Conservation (phyloP, 1,284 basidiomycete species). For the Cutaneotrichosporon arboriforme region DNA sequence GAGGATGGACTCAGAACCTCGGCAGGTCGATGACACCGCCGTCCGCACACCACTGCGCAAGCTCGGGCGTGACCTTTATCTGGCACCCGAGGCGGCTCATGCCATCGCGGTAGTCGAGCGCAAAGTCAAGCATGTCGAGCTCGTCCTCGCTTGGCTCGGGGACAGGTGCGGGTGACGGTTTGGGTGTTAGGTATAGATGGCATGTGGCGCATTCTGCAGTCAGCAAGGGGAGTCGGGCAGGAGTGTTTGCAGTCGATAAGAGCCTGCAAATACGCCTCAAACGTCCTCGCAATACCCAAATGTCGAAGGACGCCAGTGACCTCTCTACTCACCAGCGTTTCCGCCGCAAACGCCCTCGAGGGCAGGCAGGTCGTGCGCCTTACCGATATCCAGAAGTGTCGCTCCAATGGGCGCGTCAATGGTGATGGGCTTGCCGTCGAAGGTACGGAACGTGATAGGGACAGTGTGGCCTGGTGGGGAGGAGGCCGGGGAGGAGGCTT, state of each 20-base stretch:
- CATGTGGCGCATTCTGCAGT: conserved; percentile 47
- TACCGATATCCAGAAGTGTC: conserved; percentile 40
- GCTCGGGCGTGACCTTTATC: conserved; percentile 37
- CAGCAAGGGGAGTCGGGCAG: too few species aligned
- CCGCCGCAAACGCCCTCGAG: conserved; percentile 48
- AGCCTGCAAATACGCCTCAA: too few species aligned
- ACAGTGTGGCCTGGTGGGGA: conserved; percentile 12
- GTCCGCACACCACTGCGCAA: conserved; percentile 35
- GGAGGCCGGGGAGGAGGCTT: neutral
- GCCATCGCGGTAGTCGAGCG: conserved; percentile 35
- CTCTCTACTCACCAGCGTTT: conserved; percentile 34
- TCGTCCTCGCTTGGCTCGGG: conserved; percentile 40
- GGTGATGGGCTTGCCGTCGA: conserved; percentile 25
- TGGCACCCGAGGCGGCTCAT: conserved; percentile 46
- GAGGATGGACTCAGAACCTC: conserved; percentile 31
- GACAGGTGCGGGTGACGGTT: conserved; percentile 24
- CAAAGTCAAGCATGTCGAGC: conserved; percentile 47
- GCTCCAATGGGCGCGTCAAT: conserved; percentile 36
- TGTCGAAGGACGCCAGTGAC: too few species aligned
- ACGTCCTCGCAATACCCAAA: too few species aligned
- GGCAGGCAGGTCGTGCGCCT: conserved; percentile 37
- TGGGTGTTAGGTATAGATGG: conserved; percentile 38
- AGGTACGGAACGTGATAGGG: conserved; percentile 33
- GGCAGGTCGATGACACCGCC: conserved; percentile 43
- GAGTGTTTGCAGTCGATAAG: neutral